phyloP scores from a whole-genome alignment of 2,329 filamentous ascomycete species.

The Blastomyces silverae region DNA sequence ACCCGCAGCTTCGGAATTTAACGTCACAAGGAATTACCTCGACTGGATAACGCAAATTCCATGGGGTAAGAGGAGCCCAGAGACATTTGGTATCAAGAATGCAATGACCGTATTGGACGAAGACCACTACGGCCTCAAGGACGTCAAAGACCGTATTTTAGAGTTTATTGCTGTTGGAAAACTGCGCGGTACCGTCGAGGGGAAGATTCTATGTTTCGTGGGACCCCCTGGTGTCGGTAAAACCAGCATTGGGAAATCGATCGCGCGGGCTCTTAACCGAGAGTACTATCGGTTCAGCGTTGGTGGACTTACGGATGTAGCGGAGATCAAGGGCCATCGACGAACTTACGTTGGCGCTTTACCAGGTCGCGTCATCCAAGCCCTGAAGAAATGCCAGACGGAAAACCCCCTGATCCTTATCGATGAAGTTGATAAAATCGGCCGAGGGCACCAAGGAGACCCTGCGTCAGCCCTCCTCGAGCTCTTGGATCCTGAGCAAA shows the following conservation, averaged over 20 bases:
- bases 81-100: constrained; percentile 93
- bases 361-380: constrained; percentile 94
- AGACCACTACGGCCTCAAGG: constrained; percentile 93
- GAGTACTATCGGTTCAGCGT: constrained; percentile 99
- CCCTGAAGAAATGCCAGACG: constrained; percentile 96
- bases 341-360: constrained; percentile 94
- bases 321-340: constrained; percentile 96
- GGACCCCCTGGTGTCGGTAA: constrained; percentile 96
- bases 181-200: constrained; percentile 90
- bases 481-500: constrained; percentile 92
- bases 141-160: constrained; percentile 95
- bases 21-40: constrained; percentile 94
- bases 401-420: constrained; percentile 96
- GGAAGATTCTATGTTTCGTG: constrained; percentile 97
- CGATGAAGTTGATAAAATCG: constrained; percentile 97
- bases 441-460: constrained; percentile 90
- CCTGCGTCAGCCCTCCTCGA: constrained; percentile 91
- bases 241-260: constrained; percentile 97
- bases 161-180: constrained; percentile 99
- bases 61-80: constrained; percentile 89
- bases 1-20: constrained; percentile 94
- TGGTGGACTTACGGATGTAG: constrained; percentile 91
- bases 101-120: constrained; percentile 87
- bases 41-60: constrained; percentile 99
- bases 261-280: constrained; percentile 85